Evolutionary conservation across 176 grass and related monocot genomes (phyloP), one percentile per base, ranked within the genome.

Genomic region (Musa beccarii): DNA sequence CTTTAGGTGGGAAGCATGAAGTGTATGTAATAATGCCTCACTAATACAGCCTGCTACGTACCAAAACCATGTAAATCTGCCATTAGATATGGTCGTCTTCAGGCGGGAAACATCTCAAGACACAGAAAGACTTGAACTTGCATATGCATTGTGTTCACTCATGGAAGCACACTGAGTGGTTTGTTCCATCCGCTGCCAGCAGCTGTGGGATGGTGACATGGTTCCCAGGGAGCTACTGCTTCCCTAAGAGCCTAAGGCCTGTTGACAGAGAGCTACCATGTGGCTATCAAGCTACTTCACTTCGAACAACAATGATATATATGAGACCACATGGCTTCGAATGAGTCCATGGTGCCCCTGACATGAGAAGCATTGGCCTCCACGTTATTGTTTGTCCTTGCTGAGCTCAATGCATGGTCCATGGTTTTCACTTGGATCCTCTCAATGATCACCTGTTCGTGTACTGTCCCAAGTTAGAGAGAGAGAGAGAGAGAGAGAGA

Each of bases 371-470:
- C 83, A 75, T 79, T 59, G 83, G 71, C 53, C 34, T 43, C 34
- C 75, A 29, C 17, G 77, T 19, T 80, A 59, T 49, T 79, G 66
- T 29, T 84, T 84, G 77, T 80, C 71, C 77, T 84, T 69, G 23
- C 53, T 25, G 17, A 76, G 72, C 69, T 80, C 49, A 76, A 29
- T 59, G 78, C 52, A 71, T 64, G 69, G 78, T 29, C 34, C 66
- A 52, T 57, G 11, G 53, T 59, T 51, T 52, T 75, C 19, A 75
- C 72, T 71, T 71, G 61, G 68, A 80, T 80, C 75, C 72, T 81
- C 34, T 43, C 34, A 43, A 43, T 43, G 34, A 29, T 57, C 63
- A 61, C 69, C 54, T 49, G 26, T 62, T 75, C 28, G 22, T 61
- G n/a, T 43, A 75, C 54, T 49, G 73, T 29, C 50, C 14, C 53